A percentile compares a stretch with the other conserved stretches of the same genome.
Evolutionary conservation across 2,329 filamentous ascomycete species (phyloP).

Genomic region (Keithomyces neogunnii): DNA sequence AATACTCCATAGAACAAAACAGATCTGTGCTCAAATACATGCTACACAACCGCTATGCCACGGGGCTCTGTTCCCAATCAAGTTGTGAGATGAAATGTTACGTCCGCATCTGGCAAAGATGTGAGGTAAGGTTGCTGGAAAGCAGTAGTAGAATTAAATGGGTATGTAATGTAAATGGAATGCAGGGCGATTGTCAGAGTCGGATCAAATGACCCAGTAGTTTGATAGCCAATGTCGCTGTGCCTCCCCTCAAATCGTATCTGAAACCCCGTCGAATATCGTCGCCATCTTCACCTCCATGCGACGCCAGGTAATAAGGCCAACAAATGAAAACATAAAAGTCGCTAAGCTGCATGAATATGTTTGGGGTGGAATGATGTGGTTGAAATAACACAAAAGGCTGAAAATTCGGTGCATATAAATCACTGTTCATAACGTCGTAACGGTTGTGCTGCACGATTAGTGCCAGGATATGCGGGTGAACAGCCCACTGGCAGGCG

Average conservation of each 20-base stretch:
- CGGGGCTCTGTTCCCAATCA: neutral
- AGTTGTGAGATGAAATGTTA: neutral
- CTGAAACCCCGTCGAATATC: neutral
- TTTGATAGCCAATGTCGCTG: neutral
- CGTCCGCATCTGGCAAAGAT: neutral
- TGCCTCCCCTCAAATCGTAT: neutral
- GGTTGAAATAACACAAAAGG: neutral
- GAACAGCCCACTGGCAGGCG: neutral
- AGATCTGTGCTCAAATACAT: neutral
- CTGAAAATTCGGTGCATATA: neutral
- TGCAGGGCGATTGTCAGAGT: neutral
- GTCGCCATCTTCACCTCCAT: neutral
- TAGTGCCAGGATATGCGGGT: neutral
- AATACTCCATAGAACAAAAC: neutral
- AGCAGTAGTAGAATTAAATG: neutral
- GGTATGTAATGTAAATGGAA: neutral
- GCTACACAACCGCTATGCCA: neutral
- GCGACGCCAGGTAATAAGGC: neutral
- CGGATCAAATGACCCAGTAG: neutral
- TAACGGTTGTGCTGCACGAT: constrained; percentile 11
- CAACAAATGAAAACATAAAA: constrained; percentile 3
- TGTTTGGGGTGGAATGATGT: neutral
- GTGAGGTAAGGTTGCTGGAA: neutral
- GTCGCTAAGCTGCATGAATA: constrained; percentile 3
- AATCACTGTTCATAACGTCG: constrained; percentile 12